Base-by-base conservation (phyloP, 495 filamentous ascomycete genomes). In the Bacidia rubella region DNA sequence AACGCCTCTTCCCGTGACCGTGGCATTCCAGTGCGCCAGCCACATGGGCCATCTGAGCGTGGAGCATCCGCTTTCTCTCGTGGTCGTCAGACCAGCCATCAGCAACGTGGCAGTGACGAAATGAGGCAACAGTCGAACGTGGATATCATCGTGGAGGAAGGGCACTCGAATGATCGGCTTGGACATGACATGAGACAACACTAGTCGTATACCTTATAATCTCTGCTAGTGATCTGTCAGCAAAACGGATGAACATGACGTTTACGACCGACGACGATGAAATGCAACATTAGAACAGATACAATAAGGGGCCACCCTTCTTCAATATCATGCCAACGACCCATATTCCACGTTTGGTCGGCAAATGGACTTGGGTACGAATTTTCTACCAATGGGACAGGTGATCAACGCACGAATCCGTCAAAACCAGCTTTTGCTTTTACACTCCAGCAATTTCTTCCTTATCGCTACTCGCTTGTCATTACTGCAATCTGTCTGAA, bases 41-140 rank as follows among this genome's bases (percentile, higher is more conserved):
- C 89, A 46, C 79, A 83, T 60, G 87, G 86, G 35, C 87, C 89
- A 26, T 70, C 77, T 44, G 89, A 94, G 56, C 88, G 89, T 69
- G 79, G 78, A 42, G 40, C 56, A 15, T 67, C 79, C 52, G 87
- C 86, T 15, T 94, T 93, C 61, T 69, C 70, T 20, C 74, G 81
- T 45, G 73, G 74, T 57, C 78, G 86, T 54, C 77, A 82, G 57
- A 89, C 87, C 65, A 88, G 88, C 56, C 89, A 95, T 66, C 78
- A 81, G 62, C 74, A 81, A 47, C 79, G 85, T 49, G 81, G 86
- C 54, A 92, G 87, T 67, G 89, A 90, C 74, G 82, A 86, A 61
- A 69, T 85, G 45, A 75, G 74, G 52, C 69, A 72, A 52, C 75
- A 71, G 56, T 77, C 73, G 47, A 54, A 47, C 20, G 55, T 74